A percentile compares a stretch with the other conserved stretches of the same genome.
Conservation (phyloP, 305 asterid species). For the Rubia tinctorum region DNA sequence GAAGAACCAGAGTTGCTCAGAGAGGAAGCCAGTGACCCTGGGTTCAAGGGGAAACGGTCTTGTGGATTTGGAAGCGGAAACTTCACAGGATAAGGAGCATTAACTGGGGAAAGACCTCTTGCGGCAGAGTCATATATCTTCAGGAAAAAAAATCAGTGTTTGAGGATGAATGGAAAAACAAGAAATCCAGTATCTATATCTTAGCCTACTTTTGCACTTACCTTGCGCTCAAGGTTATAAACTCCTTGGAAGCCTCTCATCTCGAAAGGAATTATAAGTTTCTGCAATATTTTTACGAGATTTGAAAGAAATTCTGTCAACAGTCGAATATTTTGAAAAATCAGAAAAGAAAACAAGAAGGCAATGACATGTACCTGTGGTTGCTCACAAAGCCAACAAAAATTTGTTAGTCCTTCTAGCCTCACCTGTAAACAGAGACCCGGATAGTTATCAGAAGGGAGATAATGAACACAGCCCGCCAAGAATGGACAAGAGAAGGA, state of each 20-base stretch:
- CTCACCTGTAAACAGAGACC: constrained; percentile 52
- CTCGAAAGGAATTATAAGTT: constrained; percentile 83
- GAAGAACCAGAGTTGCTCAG: constrained; percentile 25
- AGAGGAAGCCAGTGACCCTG: constrained; percentile 49
- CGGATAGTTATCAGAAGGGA: constrained; percentile 6
- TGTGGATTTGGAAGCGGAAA: constrained; percentile 63
- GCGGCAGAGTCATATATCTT: constrained; percentile 72
- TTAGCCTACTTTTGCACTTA: constrained; percentile 16
- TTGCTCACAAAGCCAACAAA: constrained; percentile 96
- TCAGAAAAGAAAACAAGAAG: not conserved
- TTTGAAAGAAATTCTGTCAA: not conserved
- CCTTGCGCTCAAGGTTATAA: constrained; percentile 88
- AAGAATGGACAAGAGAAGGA: not conserved
- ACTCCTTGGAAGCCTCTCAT: constrained; percentile 93
- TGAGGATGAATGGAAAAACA: not conserved
- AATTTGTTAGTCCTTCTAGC: constrained; percentile 81
- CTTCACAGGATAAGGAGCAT: constrained; percentile 52
- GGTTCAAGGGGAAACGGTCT: constrained; percentile 57
- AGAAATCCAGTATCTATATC: not conserved
- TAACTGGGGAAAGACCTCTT: constrained; percentile 62
- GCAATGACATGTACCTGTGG: constrained; percentile 58
- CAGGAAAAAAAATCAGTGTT: not conserved
- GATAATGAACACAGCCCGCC: not conserved
- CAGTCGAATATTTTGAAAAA: not conserved
- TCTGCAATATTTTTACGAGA: constrained; percentile 37